These are phyloP conservation scores for Apiospora sp. DNA, from an alignment of 2,329 filamentous ascomycete species.

Conservation along the genomic window DNA sequence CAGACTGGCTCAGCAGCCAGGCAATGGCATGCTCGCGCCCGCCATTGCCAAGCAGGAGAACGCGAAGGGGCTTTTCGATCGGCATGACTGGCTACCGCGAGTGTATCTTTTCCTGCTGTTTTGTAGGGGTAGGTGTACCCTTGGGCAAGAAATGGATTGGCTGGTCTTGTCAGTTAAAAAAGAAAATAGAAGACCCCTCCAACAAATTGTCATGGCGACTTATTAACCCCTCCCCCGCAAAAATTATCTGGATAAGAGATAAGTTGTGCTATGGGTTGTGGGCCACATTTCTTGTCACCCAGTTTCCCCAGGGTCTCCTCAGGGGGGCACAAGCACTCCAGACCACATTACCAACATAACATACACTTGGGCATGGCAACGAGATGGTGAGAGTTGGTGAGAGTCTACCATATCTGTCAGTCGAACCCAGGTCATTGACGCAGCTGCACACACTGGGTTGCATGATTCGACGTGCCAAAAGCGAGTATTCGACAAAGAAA, in stretches of 20 bases:
- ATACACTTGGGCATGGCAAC: neutral
- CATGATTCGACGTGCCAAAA: neutral
- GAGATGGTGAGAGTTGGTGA: no score
- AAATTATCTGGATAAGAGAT: conserved; percentile 24
- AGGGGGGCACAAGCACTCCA: neutral
- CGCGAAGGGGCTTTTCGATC: conserved; percentile 57
- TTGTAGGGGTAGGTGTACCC: neutral
- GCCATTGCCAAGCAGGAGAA: conserved; percentile 91
- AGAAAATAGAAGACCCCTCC: neutral
- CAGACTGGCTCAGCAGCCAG: conserved; percentile 90
- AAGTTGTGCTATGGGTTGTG: neutral
- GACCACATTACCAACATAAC: neutral
- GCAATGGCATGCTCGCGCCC: conserved; percentile 94
- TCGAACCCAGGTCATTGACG: neutral
- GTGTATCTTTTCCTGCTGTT: neutral
- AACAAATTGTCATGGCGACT: conserved; percentile 16
- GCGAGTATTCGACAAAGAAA: neutral
- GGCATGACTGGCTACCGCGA: conserved; percentile 33
- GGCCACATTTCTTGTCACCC: neutral
- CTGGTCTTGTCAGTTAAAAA: conserved; percentile 1
- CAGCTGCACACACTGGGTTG: neutral
- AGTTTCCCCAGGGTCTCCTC: neutral
- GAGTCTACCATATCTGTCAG: no score
- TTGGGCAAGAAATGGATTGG: conserved; percentile 12
- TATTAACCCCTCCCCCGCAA: conserved; percentile 30